Base-by-base conservation (phyloP, 768 basidiomycete species). In the Dictyophora rubrovolvata region DNA sequence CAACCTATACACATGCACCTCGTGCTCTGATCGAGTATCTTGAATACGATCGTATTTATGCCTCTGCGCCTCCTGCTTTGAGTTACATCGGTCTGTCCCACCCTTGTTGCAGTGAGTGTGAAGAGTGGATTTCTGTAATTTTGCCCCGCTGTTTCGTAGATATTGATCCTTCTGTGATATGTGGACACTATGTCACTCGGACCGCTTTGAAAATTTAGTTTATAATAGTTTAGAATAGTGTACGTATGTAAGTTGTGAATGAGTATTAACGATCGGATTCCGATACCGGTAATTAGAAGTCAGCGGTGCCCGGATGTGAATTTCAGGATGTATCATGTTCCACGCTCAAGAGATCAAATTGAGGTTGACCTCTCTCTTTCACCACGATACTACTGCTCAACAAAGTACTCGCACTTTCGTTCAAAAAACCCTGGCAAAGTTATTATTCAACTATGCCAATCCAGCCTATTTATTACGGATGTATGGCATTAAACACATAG, bases 391-490 rank as follows among this genome's bases (percentile, higher is more conserved):
- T 37, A 14, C n/a, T 42, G 12, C 10, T n/a, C n/a, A 42, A 12
- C 42, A 42, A 42, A 42, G 12, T 12, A 12, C 4, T 42, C 42
- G 10, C 2, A 9, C 10, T 42, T 12, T n/a, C 42, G 42, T 42
- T 14, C 42, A 2, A 9, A 42, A 12, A n/a, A 4, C 42, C 12
- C 42, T 42, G 14, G 42, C n/a, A 42, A 42, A 42, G 28, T n/a
- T 9, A 42, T 42, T 42, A 12, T 12, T 51, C 48, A 34, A 14
- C 35, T 51, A 59, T 33, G 17, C 34, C 33, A 17, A n/a, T 16
- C 23, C 12, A 35, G 14, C 48, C 57, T 17, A 59, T 59, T 5
- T 59, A 59, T 28, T 59, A 59, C n/a, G 57, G 57, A 23, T 59
- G 57, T 59, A 23, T 22, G 57, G 17, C 7, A 3, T 2, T 7